Evolutionary conservation across 345 rosid species (phyloP), one percentile per base, ranked within the genome.

Genomic region (Citrus mangshanensis): DNA sequence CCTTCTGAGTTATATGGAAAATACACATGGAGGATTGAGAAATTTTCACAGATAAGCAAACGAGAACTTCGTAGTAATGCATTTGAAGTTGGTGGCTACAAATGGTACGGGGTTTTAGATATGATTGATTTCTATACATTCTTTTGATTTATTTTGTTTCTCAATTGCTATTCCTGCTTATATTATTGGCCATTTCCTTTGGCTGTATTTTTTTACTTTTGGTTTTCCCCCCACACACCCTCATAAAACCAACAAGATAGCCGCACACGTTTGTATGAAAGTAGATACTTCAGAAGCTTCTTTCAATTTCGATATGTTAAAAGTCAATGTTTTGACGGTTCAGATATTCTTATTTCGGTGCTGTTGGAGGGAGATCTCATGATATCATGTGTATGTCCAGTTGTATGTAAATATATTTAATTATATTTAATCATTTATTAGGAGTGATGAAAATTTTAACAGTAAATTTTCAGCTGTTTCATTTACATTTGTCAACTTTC

Each of bases 11-110:
- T 95, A 75, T 92, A 73, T 88, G 95, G 97, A 84, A 92, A 73
- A 77, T 35, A 85, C 82, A 92, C 96, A n/a, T 95, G 98, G 99
- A 91, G 86, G 91, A 95, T 95, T 79, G 93, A 89, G 62, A 91
- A 92, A 22, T 95, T 91, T 84, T 95, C 98, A 24, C 91, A 93
- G 88, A 89, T 87, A 78, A 91, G 85, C 83, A 90, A 93, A 87
- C 84, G 93, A 59, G 98, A 91, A 84, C 94, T 91, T 69, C 93
- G 94, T 77, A 87, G 99, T 67, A 78, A 68, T 85, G 87, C 86
- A 72, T 95, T 95, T 89, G 93, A 90, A 78, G 97, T 90, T 81
- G 99, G 97, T 34, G 95, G 98, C 83, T 91, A 89, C 89, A 89
- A 93, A 87, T 93, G 98, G 97, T 95, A 91, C 62, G 91, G 9